These are phyloP conservation scores for Colletotrichum sojae DNA, from an alignment of 2,329 filamentous ascomycete species.

Conservation along the genomic window DNA sequence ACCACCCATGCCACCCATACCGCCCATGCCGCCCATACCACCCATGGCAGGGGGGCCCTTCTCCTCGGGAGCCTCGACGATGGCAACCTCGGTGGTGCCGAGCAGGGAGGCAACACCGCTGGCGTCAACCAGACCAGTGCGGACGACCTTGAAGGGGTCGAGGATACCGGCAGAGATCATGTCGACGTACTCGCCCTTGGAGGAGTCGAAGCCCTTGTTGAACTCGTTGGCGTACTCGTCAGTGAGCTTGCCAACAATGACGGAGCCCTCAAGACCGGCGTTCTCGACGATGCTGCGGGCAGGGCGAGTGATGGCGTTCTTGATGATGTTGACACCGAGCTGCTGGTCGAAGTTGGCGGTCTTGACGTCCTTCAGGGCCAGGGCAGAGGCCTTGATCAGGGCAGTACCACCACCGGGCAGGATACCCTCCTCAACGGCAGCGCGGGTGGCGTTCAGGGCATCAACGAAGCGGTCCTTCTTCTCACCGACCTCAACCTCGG, in stretches of 20 bases:
- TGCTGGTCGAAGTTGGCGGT: conserved; percentile 98
- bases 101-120: conserved; percentile 97
- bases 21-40: conserved; percentile 78
- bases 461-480: conserved; percentile 99
- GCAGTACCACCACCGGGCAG: conserved; percentile 98
- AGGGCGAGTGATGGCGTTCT: conserved; percentile 96
- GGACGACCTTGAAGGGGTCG: conserved; percentile 99
- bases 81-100: conserved; percentile 97
- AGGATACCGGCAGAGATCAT: conserved; percentile 98
- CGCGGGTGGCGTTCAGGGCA: conserved; percentile 96
- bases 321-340: conserved; percentile 97
- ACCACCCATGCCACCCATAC: conserved; percentile 72
- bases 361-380: conserved; percentile 88
- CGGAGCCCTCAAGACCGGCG: conserved; percentile 93
- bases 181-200: conserved; percentile 98
- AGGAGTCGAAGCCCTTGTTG: conserved; percentile 97
- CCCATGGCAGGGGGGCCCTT: conserved; percentile 77
- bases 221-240: conserved; percentile 94
- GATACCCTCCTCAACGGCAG: conserved; percentile 98
- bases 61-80: conserved; percentile 95
- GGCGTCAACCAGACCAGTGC: conserved; percentile 94
- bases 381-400: conserved; percentile 95
- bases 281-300: conserved; percentile 98
- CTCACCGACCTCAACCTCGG: conserved; percentile 98
- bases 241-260: conserved; percentile 97